Evolutionary conservation across 2,329 filamentous ascomycete species (phyloP).

Genomic region (Fusarium buharicum): DNA sequence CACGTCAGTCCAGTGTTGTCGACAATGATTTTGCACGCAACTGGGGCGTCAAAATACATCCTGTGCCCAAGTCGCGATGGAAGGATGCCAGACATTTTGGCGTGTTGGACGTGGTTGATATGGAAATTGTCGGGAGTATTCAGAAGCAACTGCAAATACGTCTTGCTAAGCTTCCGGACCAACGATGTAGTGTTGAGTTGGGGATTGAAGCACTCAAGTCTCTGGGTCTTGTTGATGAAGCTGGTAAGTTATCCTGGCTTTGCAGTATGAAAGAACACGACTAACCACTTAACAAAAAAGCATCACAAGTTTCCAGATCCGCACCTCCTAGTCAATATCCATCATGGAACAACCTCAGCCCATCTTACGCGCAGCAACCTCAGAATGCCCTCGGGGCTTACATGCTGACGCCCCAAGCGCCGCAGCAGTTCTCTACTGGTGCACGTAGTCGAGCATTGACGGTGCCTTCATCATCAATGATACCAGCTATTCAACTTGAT

Average conservation of each 20-base stretch:
- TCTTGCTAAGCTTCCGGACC: slow-evolving; percentile 23
- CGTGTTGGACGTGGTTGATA: slow-evolving; percentile 28
- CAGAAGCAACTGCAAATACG: slow-evolving; percentile 15
- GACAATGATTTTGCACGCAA: slow-evolving; percentile 29
- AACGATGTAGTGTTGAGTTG: slow-evolving; percentile 19
- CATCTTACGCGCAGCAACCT: slow-evolving; percentile 13
- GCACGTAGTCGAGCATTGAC: slow-evolving; percentile 11
- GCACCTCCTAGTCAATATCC: slow-evolving; percentile 30
- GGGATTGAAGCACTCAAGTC: slow-evolving; percentile 22
- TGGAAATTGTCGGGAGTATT: slow-evolving; percentile 33
- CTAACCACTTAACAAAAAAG: slow-evolving; percentile 12
- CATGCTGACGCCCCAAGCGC: slow-evolving; percentile 7
- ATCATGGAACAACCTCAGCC: background rate
- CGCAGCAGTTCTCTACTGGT: slow-evolving; percentile 7
- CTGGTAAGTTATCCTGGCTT: slow-evolving; percentile 16
- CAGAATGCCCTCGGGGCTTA: slow-evolving; percentile 1
- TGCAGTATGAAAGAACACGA: background rate
- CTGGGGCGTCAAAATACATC: slow-evolving; percentile 13
- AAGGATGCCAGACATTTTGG: slow-evolving; percentile 25
- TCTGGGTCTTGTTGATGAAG: slow-evolving; percentile 23
- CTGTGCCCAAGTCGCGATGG: slow-evolving; percentile 20
- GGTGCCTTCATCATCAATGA: slow-evolving; percentile 1
- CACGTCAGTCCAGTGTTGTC: slow-evolving; percentile 11
- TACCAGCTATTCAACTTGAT: slow-evolving; percentile 28
- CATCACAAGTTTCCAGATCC: slow-evolving; percentile 16